Conservation (phyloP, 2,329 filamentous ascomycete genomes). For the Colletotrichum tropicale region DNA sequence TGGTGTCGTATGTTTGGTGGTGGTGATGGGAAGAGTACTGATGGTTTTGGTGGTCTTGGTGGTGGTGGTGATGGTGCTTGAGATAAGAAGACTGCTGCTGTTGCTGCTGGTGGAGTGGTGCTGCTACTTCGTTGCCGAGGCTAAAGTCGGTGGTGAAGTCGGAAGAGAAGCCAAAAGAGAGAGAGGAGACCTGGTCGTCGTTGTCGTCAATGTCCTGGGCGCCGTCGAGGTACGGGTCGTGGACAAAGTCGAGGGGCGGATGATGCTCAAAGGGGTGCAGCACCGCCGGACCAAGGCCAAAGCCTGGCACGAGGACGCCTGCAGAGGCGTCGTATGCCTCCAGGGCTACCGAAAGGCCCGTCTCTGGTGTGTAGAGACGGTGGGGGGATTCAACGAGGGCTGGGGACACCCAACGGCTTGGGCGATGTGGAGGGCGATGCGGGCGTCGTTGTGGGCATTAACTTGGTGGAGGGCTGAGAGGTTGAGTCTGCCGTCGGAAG, state of each 20-base stretch:
- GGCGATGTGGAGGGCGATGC: neutral
- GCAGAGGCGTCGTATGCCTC: constrained; percentile 36
- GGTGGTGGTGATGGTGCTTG: constrained; percentile 21
- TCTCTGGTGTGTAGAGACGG: constrained; percentile 23
- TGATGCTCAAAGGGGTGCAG: constrained; percentile 23
- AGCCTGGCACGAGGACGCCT: constrained; percentile 36
- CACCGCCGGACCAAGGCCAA: constrained; percentile 35
- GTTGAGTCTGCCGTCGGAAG: neutral
- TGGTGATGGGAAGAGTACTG: constrained; percentile 24
- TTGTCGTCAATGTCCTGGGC: neutral
- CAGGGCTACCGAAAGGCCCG: constrained; percentile 32
- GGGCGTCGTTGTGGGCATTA: constrained; percentile 5
- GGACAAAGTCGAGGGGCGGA: constrained; percentile 12
- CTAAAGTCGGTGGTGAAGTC: constrained; percentile 4
- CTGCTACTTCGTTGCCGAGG: neutral
- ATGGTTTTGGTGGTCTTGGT: constrained; percentile 25
- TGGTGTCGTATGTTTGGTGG: constrained; percentile 17
- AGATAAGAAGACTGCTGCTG: constrained; percentile 12
- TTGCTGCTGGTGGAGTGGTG: constrained; percentile 24
- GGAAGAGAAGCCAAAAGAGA: constrained; percentile 27
- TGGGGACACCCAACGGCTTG: neutral
- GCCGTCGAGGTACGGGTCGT: constrained; percentile 7
- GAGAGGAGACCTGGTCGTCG: constrained; percentile 21
- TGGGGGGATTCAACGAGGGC: neutral
- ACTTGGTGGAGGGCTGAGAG: neutral